Base-by-base conservation (phyloP, 1,284 basidiomycete species). In the Ceratorhiza oryzae-sativae region DNA sequence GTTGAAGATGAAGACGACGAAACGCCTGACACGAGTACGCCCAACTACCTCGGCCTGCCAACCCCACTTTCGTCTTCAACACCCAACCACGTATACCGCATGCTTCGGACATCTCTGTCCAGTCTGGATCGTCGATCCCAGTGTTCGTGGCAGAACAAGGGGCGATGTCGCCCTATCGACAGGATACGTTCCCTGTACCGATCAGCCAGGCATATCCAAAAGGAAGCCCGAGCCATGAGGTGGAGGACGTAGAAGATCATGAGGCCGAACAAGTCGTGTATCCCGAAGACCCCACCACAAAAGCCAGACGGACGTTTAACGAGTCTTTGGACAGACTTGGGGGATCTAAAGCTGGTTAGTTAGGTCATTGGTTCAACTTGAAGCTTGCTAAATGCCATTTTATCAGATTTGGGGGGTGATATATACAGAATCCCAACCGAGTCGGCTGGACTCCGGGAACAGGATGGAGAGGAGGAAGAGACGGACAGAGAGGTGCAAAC, bases 191-290 rank as follows among this genome's bases (percentile, higher is more conserved):
- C 78, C 86, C 88, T 3, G 73, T 75, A 25, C 61, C 74, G 2
- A 86, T 83, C 53, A 92, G 89, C 79, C 90, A 91, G 12, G 92
- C 91, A 27, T 51, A 68, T 34, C 53, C 39, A 34, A 39, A 68
- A n/a, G 65, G 27, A 25, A 18, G 20, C 30, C 30, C 36, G 30
- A 39, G 49, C 4, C 42, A 46, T 8, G 90, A 91, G 78, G 82
- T 51, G 48, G 68, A 73, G 49, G 74, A 72, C 12, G 55, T 48
- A 15, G 65, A 75, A 20, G 65, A 75, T 9, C 71, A 75, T 15
- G 73, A 74, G 27, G 72, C 58, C 4, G 73, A 74, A 34, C 61
- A 72, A 25, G 73, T 75, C 10, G 75, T 75, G 9, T 75, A 73
- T 46, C 73, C 63, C 18, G 74, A 75, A 39, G 73, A 74, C 18